phyloP scores from a whole-genome alignment of 345 rosid genomes.

The Citrus cavaleriei region DNA sequence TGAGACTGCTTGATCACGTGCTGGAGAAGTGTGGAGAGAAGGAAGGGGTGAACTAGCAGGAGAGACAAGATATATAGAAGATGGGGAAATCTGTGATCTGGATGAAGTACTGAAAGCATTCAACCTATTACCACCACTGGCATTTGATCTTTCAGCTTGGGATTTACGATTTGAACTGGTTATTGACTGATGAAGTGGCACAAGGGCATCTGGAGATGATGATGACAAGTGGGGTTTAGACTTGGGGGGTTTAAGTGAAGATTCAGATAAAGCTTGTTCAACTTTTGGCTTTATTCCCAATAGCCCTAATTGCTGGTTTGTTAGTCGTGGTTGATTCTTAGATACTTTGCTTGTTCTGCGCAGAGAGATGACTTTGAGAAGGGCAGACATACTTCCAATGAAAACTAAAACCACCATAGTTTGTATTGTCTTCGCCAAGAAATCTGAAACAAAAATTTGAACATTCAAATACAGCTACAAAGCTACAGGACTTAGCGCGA shows the following conservation, averaged over 20 bases:
- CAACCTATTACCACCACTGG: slow-evolving; percentile 46
- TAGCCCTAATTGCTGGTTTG: slow-evolving; percentile 68
- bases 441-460: slow-evolving; percentile 42
- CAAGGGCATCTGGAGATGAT: slow-evolving; percentile 58
- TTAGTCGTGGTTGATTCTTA: slow-evolving; percentile 50
- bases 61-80: slow-evolving; percentile 71
- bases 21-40: slow-evolving; percentile 62
- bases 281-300: slow-evolving; percentile 68
- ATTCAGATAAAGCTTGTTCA: slow-evolving; percentile 41
- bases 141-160: slow-evolving; percentile 41
- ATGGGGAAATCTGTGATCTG: slow-evolving; percentile 56
- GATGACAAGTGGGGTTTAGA: slow-evolving; percentile 32
- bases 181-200: slow-evolving; percentile 74
- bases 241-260: slow-evolving; percentile 62
- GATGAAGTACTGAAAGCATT: slow-evolving; percentile 52
- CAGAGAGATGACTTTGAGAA: slow-evolving; percentile 59
- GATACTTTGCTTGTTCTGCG: slow-evolving; percentile 36
- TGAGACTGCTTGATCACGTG: slow-evolving; percentile 50
- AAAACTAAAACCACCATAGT: slow-evolving; percentile 44
- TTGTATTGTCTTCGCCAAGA: slow-evolving; percentile 49
- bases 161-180: slow-evolving; percentile 52
- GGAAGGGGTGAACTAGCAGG: slow-evolving; percentile 46
- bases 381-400: slow-evolving; percentile 53
- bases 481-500: background rate
- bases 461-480: background rate